Base-by-base conservation (phyloP, 352 stramenopile genomes). In the Globisporangium lucens region DNA sequence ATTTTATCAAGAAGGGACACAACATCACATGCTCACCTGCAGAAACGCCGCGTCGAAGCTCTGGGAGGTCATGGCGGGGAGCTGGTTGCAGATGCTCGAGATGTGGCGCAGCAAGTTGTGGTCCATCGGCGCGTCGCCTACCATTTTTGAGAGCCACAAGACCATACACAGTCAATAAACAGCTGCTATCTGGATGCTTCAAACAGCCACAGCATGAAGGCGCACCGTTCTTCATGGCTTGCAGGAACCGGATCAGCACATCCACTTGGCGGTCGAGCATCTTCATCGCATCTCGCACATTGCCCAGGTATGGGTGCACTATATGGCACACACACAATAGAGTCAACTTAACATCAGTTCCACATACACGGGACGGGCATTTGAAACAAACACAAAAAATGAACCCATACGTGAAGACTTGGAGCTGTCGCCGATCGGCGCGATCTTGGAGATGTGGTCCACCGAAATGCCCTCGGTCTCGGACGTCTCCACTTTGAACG, bases 371-470 rank as follows among this genome's bases (percentile, higher is more conserved):
- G 15, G 30, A 33, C 29, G 29, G 33, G 22, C 41, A 59, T 24
- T 9, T 2, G 35, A 3, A 41, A 17, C 5, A 41, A 9, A 9
- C 4, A 60, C 35, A 22, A 82, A 70, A 30, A 53, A 27, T 38
- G 13, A 51, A 47, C 13, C 20, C 65, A 67, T 83, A 95, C 85
- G 72, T 4, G 82, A 90, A 43, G 83, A 97, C 62, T 86, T 89
- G 67, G 68, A 89, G 36, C 78, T 71, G 68, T 89, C 84, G 29
- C 81, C 84, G 56, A 89, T 78, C 1, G 85, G 84, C 15, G 85
- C 81, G 53, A 93, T 89, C 73, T 96, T 96, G 43, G 89, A 95
- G 52, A 97, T 94, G 71, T 95, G 84, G 53, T 97, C 90, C 13
- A 97, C 85, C 6, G 83, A 78, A 64, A 97, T 95, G 30, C 87